Conservation (phyloP, 495 filamentous ascomycete genomes). For the Penicillium chermesinum region DNA sequence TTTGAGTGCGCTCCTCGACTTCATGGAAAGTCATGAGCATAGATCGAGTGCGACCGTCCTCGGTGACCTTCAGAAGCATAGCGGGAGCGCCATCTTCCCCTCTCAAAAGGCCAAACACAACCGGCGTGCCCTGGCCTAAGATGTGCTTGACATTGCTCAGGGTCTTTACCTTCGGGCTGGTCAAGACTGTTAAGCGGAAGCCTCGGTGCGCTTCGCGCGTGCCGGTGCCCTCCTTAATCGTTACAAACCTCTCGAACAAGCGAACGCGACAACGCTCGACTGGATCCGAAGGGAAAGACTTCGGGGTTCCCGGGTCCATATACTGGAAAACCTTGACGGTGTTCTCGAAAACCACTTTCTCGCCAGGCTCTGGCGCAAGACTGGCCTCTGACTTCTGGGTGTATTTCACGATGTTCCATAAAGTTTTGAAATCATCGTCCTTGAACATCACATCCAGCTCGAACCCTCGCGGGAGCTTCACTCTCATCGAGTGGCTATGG, state of each 20-base stretch:
- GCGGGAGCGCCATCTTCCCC: slow-evolving; percentile 62
- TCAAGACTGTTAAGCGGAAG: slow-evolving; percentile 68
- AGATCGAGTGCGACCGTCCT: slow-evolving; percentile 57
- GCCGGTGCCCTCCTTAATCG: slow-evolving; percentile 60
- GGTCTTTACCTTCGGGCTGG: slow-evolving; percentile 67
- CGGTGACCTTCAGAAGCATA: slow-evolving; percentile 63
- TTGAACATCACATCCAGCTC: slow-evolving; percentile 61
- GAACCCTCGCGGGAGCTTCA: slow-evolving; percentile 66
- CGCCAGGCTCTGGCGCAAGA: slow-evolving; percentile 59
- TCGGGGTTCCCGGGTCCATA: slow-evolving; percentile 61
- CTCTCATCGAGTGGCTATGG: slow-evolving; percentile 52
- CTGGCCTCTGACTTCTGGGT: slow-evolving; percentile 65
- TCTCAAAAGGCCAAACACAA: slow-evolving; percentile 68
- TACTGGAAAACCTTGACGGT: slow-evolving; percentile 67
- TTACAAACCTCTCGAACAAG: slow-evolving; percentile 63
- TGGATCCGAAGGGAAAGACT: slow-evolving; percentile 68
- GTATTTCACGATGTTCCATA: slow-evolving; percentile 80
- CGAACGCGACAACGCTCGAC: slow-evolving; percentile 60
- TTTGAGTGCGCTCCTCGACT: slow-evolving; percentile 54
- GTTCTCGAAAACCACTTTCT: slow-evolving; percentile 59
- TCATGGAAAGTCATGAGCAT: slow-evolving; percentile 73
- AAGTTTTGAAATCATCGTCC: slow-evolving; percentile 65
- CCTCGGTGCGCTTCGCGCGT: slow-evolving; percentile 65
- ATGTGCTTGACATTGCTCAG: slow-evolving; percentile 66
- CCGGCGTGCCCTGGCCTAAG: slow-evolving; percentile 52